Evolutionary conservation across 495 filamentous ascomycete species (phyloP), one percentile per base, ranked within the genome.

Genomic region (Podospora pseudopauciseta): DNA sequence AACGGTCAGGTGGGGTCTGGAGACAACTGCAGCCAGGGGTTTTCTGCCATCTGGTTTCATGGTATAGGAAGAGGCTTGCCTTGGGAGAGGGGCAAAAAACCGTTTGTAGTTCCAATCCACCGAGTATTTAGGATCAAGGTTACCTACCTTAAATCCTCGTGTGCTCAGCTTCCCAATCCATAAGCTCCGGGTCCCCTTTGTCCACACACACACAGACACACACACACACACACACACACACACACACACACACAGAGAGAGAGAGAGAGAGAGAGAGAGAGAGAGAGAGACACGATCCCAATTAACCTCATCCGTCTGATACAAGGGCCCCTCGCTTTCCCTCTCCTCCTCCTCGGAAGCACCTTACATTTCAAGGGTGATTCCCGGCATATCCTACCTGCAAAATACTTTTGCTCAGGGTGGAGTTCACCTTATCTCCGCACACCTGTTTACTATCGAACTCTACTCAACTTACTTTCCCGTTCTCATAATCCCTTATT

Each of bases 401-500:
- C 59, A 61, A 61, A 61, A 61, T 28, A 61, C n/a, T 28, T 28
- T 61, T 28, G 26, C 5, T 34, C 30, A 18, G 59, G 59, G 59
- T 28, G n/a, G 59, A 61, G 26, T 49, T 49, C 39, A 49, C 39
- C 39, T 49, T 49, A 49, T 49, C 39, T 49, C 39, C 39, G 39
- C 39, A 49, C 39, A 23, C 23, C 23, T 23, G 23, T 16, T 49
- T 13, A 49, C 30, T 5, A 32, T 32, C 30, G 30, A 32, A 6
- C 30, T 32, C 30, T 5, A 32, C 15, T 49, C 39, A 49, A 49
- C 9, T 49, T 13, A 32, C 30, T 5, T 7, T 23, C 23, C 23
- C 23, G 23, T 32, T 32, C 30, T 32, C 30, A 32, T 7, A 32
- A 32, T 32, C 7, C 30, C 30, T 32, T 32, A 7, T 32, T 32